Base-by-base conservation (phyloP, 2,329 filamentous ascomycete species). In the Aspergillus vadensis region DNA sequence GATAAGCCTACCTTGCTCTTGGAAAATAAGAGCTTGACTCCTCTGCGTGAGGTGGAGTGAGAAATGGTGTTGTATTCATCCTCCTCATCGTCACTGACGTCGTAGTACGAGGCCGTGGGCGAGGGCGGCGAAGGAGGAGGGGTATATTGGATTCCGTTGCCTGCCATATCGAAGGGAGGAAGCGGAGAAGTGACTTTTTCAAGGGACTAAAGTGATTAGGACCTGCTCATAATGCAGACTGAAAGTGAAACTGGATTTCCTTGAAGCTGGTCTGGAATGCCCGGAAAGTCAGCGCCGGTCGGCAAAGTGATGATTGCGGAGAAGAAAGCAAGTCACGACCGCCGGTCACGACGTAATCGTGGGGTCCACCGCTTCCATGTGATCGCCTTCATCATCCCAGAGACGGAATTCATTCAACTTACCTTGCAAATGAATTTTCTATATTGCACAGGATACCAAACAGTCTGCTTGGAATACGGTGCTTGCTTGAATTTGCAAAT, bases 1-100 rank as follows among this genome's bases (percentile, higher is more conserved):
- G n/a, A 43, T 12, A 14, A 50, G 72, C 81, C 50, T 70, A 91
- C 91, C 84, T 98, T 99, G 88, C 92, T 97, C 81, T 99, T 99
- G 19, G 92, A 94, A 71, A 90, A 97, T 14, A 99, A 82, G 32
- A 99, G 82, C 79, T 98, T 99, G 49, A 99, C 95, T 1, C 94
- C 95, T 66, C 86, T 86, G 0, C 91, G 90, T 2, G 87, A 87
- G 67, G 85, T 86, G 4, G 87, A 86, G 72, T 96, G 91, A 4
- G 91, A 90, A 71, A 99, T 92, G 17, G 92, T 98, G 75, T 96
- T 91, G 80, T 99, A 99, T 48, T 91, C 95, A 67, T 90, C 91
- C 78, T 98, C 95, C 65, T 97, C 93, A 72, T 97, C 92, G 80
- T 99, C 96, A 77, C 91, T 97, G 83, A 98, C 83, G 72, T 94